Base-by-base conservation (phyloP, 1,139 yeast species). In the Nakaseomyces sp. region DNA sequence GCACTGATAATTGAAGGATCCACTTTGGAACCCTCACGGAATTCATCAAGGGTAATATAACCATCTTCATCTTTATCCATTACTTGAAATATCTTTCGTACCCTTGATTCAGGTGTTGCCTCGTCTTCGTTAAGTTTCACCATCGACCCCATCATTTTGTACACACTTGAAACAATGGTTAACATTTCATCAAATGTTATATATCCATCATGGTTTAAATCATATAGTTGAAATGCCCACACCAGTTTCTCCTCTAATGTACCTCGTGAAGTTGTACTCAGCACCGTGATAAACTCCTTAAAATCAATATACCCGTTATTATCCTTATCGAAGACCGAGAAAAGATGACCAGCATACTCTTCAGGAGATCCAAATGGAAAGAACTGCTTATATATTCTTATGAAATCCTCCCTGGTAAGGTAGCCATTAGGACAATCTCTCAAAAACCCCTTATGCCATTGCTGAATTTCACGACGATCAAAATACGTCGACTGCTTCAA, bases 301-400 rank as follows among this genome's bases (percentile, higher is more conserved):
- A 93, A 93, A 59, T 88, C 96, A 41, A 93, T 85, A 42, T 77
- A 75, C 25, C 94, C 95, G 50, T 79, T 77, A 55, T 77, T 73
- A 62, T 88, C 95, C 43, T 76, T 74, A 63, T 93, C 98, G 64
- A 91, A 89, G 9, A 87, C 95, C 47, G 80, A 78, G 66, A 93
- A 93, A 25, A 93, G 81, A 56, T 82, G 85, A 50, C 79, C 87
- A 47, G 96, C 86, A 67, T 88, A 93, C 47, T 88, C 91, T 10
- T 83, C 76, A 0, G 98, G 96, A 58, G 91, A 96, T 2, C 99
- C 99, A 70, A 93, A 93, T 17, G 99, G 99, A 70, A 93, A 93
- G 64, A 89, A 93, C 61, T 91, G 97, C 63, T 86, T 87, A 68
- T 88, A 93, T 17, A 91, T 89, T 63, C 85, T 86, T 52, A 85